phyloP scores from a whole-genome alignment of 192 early-diverging fungal genomes.

The Jimgerdemannia lactiflua region DNA sequence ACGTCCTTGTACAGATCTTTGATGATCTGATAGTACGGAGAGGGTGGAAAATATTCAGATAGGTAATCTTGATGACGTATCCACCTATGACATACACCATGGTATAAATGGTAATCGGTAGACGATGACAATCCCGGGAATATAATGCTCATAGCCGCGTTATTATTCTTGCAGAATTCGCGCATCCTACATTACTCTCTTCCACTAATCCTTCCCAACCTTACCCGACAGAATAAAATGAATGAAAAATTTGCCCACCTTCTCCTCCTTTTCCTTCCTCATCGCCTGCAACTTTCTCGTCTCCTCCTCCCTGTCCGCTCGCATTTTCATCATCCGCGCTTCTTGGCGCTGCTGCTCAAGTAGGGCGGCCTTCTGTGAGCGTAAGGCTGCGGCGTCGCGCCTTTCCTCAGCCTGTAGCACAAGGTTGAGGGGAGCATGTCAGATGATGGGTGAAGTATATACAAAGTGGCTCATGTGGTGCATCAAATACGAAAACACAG shows the following conservation, averaged over 20 bases:
- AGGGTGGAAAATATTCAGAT: too few species aligned
- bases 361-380: background rate
- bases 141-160: too few species aligned
- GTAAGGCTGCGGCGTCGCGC: background rate
- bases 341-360: background rate
- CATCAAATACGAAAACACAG: background rate
- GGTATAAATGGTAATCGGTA: too few species aligned
- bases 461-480: too few species aligned
- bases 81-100: too few species aligned
- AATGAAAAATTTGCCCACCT: background rate
- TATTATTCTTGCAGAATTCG: too few species aligned
- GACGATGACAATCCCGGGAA: too few species aligned
- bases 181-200: too few species aligned
- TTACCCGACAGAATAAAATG: too few species aligned
- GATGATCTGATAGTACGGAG: background rate
- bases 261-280: background rate
- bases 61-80: too few species aligned
- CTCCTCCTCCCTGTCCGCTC: background rate
- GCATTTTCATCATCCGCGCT: background rate
- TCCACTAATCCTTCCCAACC: too few species aligned
- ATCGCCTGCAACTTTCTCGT: background rate
- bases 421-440: background rate
- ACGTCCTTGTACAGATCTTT: background rate
- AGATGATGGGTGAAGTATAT: too few species aligned
- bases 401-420: background rate